Conservation (phyloP, 106 monocot genomes). For the Triglochin maritima region DNA sequence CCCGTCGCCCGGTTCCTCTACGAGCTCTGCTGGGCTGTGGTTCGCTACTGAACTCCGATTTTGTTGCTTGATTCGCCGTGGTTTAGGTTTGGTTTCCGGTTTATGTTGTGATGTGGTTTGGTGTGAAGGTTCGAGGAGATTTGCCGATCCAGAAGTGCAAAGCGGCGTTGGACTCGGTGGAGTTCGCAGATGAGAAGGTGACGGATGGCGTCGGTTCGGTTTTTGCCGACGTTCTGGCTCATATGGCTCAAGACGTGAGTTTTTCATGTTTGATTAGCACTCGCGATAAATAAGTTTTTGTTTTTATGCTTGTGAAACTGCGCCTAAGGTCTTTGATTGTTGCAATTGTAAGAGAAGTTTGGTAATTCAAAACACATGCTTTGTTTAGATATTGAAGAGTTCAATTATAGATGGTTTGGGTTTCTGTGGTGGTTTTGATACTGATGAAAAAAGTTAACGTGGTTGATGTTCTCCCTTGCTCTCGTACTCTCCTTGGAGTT, state of each 20-base stretch:
- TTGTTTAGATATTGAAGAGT: too few relatives aligned
- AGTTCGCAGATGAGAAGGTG: conserved; percentile 23
- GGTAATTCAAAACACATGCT: too few relatives aligned
- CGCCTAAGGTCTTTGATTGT: not conserved
- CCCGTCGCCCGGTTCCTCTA: conserved; percentile 20
- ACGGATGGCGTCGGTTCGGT: conserved; percentile 51
- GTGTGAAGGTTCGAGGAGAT: conserved; percentile 58
- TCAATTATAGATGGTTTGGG: too few relatives aligned
- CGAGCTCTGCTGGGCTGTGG: conserved; percentile 72
- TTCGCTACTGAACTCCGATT: conserved; percentile 5
- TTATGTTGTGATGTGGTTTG: conserved; percentile 1
- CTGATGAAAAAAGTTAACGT: too few relatives aligned
- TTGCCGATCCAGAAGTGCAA: conserved; percentile 72
- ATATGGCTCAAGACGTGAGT: conserved; percentile 85
- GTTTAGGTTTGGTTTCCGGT: not conserved
- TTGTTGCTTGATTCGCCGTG: not conserved
- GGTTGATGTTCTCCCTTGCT: too few relatives aligned
- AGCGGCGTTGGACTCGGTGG: conserved; percentile 59
- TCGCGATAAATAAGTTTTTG: not conserved
- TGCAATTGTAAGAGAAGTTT: not conserved
- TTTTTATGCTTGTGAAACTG: not conserved
- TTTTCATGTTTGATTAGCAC: not conserved
- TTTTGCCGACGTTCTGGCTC: conserved; percentile 67
- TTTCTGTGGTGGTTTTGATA: too few relatives aligned
- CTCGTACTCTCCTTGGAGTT: too few relatives aligned